Evolutionary conservation across 768 basidiomycete species (phyloP).

Genomic region (Exidia glandulosa): DNA sequence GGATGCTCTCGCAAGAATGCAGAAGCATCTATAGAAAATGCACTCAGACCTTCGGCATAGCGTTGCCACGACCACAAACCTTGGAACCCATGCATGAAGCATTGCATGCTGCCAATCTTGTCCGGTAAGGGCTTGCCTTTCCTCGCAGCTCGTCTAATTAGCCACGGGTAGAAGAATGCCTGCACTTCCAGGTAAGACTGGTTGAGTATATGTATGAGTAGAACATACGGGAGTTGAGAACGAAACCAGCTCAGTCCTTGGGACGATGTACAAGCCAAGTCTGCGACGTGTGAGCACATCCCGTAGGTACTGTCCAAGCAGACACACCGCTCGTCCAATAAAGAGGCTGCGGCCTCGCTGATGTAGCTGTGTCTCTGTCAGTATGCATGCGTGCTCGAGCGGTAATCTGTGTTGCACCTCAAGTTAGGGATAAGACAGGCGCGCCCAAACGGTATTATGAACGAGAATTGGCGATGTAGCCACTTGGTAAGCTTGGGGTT

Average conservation of each 20-base stretch:
- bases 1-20: slow-evolving; percentile 80
- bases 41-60: neutral
- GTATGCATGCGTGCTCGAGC: neutral
- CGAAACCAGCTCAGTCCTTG: slow-evolving; percentile 73
- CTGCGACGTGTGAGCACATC: neutral
- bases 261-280: slow-evolving; percentile 69
- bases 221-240: slow-evolving; percentile 52
- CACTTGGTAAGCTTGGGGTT: slow-evolving; percentile 89
- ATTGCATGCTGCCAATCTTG: slow-evolving; percentile 87
- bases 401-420: slow-evolving; percentile 31
- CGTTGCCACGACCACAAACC: too few species aligned
- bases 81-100: slow-evolving; percentile 74
- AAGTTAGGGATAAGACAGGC: slow-evolving; percentile 84
- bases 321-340: slow-evolving; percentile 51
- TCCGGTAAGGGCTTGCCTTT: slow-evolving; percentile 77
- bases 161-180: slow-evolving; percentile 92
- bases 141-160: slow-evolving; percentile 70
- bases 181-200: slow-evolving; percentile 21
- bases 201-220: slow-evolving; percentile 3
- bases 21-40: slow-evolving; percentile 53
- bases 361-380: slow-evolving; percentile 58
- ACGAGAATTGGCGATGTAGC: slow-evolving; percentile 79
- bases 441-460: slow-evolving; percentile 85
- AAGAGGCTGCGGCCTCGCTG: slow-evolving; percentile 79
- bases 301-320: neutral